A percentile compares a stretch with the other conserved stretches of the same genome.
Evolutionary conservation across 768 basidiomycete genomes (phyloP).

Genomic region (Pleurotus sapidus): DNA sequence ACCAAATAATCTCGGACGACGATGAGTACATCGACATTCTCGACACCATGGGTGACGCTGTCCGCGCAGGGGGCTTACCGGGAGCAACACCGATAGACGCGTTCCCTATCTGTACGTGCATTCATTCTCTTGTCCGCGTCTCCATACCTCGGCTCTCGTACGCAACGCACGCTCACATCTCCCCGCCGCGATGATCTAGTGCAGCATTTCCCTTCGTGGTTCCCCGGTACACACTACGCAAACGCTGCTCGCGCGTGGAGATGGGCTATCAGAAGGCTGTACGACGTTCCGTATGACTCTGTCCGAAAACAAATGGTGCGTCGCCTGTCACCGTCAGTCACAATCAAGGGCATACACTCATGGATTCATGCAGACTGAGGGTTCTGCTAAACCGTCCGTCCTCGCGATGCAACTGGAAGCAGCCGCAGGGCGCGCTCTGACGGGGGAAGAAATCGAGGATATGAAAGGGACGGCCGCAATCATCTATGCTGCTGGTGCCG

Average conservation of each 20-base stretch:
- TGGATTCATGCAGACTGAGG: slow-evolving; percentile 13
- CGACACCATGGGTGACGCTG: slow-evolving; percentile 11
- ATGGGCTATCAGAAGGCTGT: slow-evolving; percentile 24
- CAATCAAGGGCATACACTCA: neutral
- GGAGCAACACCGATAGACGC: slow-evolving; percentile 18
- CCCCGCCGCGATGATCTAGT: slow-evolving; percentile 21
- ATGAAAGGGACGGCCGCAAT: slow-evolving; percentile 23
- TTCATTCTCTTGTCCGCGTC: too few species aligned
- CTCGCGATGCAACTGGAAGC: neutral
- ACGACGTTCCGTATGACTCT: slow-evolving; percentile 26
- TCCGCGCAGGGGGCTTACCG: slow-evolving; percentile 11
- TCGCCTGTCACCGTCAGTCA: neutral
- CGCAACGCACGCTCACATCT: neutral
- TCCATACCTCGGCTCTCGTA: neutral
- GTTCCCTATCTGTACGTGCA: slow-evolving; percentile 18
- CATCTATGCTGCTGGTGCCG: slow-evolving; percentile 35
- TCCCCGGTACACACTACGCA: slow-evolving; percentile 36
- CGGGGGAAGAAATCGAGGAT: slow-evolving; percentile 10
- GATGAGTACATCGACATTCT: slow-evolving; percentile 19
- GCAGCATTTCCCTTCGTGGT: slow-evolving; percentile 35
- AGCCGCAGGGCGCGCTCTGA: neutral
- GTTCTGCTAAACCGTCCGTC: slow-evolving; percentile 14
- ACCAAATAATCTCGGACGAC: slow-evolving; percentile 17
- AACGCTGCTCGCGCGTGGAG: slow-evolving; percentile 28
- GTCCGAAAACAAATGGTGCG: slow-evolving; percentile 26